phyloP scores from a whole-genome alignment of 2,329 filamentous ascomycete genomes.

The Fusarium cicatricum region DNA sequence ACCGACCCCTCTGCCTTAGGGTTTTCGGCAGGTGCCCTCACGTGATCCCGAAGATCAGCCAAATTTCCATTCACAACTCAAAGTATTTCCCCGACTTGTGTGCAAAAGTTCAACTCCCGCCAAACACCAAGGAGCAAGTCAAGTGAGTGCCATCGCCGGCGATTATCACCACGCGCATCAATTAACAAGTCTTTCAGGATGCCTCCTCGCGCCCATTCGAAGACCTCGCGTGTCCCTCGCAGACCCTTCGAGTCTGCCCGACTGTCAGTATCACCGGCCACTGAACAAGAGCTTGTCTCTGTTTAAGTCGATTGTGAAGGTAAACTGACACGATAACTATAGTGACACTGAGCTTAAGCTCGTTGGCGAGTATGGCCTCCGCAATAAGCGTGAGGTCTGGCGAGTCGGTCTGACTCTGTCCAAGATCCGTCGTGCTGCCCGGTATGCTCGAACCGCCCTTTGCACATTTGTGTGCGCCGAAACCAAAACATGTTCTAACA shows the following conservation, averaged over 20 bases:
- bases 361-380: slow-evolving; percentile 99
- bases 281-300: slow-evolving; percentile 98
- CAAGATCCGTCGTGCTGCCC: slow-evolving; percentile 99
- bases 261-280: slow-evolving; percentile 98
- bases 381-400: slow-evolving; percentile 99
- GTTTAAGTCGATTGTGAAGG: slow-evolving; percentile 87
- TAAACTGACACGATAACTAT: slow-evolving; percentile 71
- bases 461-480: neutral
- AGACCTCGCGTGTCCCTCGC: slow-evolving; percentile 99
- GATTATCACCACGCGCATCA: slow-evolving; percentile 19
- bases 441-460: slow-evolving; percentile 63
- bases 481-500: slow-evolving; percentile 36
- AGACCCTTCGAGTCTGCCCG: slow-evolving; percentile 99
- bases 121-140: slow-evolving; percentile 51
- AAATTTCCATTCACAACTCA: slow-evolving; percentile 49
- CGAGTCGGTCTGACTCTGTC: slow-evolving; percentile 99
- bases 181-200: slow-evolving; percentile 48
- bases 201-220: slow-evolving; percentile 79
- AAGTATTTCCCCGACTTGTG: slow-evolving; percentile 41
- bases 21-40: slow-evolving; percentile 38
- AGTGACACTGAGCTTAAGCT: slow-evolving; percentile 99
- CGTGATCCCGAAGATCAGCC: slow-evolving; percentile 40
- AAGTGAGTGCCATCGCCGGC: slow-evolving; percentile 47
- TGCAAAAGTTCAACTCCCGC: slow-evolving; percentile 46
- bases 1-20: slow-evolving; percentile 42